phyloP scores from a whole-genome alignment of 805 yeast genomes.

The Saturnispora mendoncae region DNA sequence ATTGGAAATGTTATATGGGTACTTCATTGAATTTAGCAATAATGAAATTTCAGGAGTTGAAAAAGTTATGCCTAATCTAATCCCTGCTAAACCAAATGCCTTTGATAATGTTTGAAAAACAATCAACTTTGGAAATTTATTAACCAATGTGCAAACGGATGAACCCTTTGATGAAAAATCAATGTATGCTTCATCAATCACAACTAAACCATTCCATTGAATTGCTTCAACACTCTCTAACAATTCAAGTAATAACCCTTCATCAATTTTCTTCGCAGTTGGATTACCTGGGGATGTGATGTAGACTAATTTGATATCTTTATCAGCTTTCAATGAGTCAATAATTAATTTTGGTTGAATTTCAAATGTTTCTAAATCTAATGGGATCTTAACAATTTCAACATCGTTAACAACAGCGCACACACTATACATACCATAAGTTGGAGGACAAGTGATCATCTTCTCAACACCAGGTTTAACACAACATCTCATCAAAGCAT shows the following conservation, averaged over 20 bases:
- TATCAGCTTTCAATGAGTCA: conserved; percentile 45
- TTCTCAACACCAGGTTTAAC: conserved; percentile 80
- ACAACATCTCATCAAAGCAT: conserved; percentile 73
- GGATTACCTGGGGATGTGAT: conserved; percentile 97
- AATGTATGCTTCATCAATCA: conserved; percentile 91
- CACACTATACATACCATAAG: conserved; percentile 94
- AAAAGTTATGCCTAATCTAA: conserved; percentile 77
- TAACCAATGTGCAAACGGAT: conserved; percentile 71
- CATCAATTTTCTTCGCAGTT: conserved; percentile 59
- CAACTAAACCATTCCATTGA: conserved; percentile 66
- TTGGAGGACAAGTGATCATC: conserved; percentile 83
- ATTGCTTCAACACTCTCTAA: conserved; percentile 31
- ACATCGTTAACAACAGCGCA: conserved; percentile 89
- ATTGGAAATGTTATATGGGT: conserved; percentile 89
- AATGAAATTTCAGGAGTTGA: conserved; percentile 51
- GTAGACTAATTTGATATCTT: conserved; percentile 63
- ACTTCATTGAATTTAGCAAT: conserved; percentile 82
- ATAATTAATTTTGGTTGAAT: conserved; percentile 49
- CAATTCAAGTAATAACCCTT: conserved; percentile 39
- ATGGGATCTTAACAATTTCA: conserved; percentile 63
- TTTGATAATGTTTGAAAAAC: conserved; percentile 90
- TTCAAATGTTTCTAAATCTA: conserved; percentile 57
- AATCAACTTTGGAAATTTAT: conserved; percentile 70
- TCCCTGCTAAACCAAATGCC: conserved; percentile 94
- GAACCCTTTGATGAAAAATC: conserved; percentile 68